A percentile compares a stretch with the other conserved stretches of the same genome.
Evolutionary conservation across 2,329 filamentous ascomycete genomes (phyloP).

Genomic region (Alternaria dauci): DNA sequence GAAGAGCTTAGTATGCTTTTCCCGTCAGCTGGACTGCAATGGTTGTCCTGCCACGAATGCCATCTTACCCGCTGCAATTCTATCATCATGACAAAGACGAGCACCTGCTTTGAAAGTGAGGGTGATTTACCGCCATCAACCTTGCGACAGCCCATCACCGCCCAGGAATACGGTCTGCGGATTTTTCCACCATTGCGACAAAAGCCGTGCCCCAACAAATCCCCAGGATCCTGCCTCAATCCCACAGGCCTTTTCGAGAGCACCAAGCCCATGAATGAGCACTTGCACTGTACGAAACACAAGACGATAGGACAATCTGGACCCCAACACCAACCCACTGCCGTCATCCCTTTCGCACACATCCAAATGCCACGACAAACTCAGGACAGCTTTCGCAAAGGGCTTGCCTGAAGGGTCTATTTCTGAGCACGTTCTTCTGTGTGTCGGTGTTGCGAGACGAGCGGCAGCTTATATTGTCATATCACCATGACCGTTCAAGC

Average conservation of each 20-base stretch:
- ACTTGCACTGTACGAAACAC: not conserved
- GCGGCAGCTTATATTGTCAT: constrained; percentile 4
- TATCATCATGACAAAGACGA: constrained; percentile 5
- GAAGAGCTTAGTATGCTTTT: constrained; percentile 16
- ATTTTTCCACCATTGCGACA: constrained; percentile 11
- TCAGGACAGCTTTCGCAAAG: not conserved
- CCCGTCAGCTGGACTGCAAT: constrained; percentile 3
- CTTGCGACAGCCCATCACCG: constrained; percentile 13
- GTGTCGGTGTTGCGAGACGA: not conserved
- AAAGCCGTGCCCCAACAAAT: constrained; percentile 18
- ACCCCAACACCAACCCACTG: not conserved
- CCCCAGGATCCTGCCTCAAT: not conserved
- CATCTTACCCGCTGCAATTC: constrained; percentile 9
- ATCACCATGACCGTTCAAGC: not conserved
- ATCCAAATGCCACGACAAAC: not conserved
- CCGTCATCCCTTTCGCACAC: not conserved
- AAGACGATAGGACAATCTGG: not conserved
- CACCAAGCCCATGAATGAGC: constrained; percentile 13
- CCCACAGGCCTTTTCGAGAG: constrained; percentile 19
- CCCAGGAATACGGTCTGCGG: constrained; percentile 4
- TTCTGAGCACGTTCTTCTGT: not conserved
- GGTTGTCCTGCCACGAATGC: constrained; percentile 8
- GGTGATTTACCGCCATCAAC: constrained; percentile 16
- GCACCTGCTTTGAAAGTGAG: constrained; percentile 8
- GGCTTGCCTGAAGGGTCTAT: not conserved